Percentiles rank a stretch among this genome's conserved stretches.
Evolutionary conservation across 2,329 filamentous ascomycete species (phyloP).

Genomic region (Cryphonectria carpinicola): DNA sequence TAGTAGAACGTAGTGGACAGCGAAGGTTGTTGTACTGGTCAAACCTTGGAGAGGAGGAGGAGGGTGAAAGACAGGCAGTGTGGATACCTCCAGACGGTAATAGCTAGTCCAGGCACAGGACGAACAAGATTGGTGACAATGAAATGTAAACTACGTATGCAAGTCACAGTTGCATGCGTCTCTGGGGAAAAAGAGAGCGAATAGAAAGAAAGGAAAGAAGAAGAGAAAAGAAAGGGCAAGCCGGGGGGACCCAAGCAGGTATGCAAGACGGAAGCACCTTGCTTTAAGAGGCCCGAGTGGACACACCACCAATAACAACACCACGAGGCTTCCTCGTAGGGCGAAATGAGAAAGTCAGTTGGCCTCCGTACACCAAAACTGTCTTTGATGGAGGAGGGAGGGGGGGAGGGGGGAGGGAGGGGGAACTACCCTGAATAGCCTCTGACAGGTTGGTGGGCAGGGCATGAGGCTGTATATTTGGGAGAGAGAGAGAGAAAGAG

Average conservation of each 20-base stretch:
- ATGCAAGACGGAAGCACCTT: conserved; percentile 15
- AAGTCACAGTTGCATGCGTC: conserved; percentile 26
- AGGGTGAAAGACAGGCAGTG: conserved; percentile 3
- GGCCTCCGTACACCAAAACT: conserved; percentile 12
- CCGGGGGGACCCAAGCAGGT: conserved; percentile 16
- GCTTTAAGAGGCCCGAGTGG: conserved; percentile 27
- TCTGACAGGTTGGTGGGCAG: conserved; percentile 12
- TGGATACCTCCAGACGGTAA: conserved; percentile 14
- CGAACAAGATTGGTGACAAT: conserved; percentile 16
- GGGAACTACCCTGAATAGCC: conserved; percentile 3
- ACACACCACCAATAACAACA: conserved; percentile 6
- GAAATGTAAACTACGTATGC: conserved; percentile 15
- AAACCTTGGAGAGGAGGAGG: neutral
- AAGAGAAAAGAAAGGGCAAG: conserved; percentile 9
- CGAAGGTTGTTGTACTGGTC: neutral
- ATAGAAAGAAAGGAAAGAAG: conserved; percentile 21
- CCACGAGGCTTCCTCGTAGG: conserved; percentile 21
- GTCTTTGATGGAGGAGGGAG: neutral
- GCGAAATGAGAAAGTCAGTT: conserved; percentile 5
- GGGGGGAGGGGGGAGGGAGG: no score
- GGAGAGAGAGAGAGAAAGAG: neutral
- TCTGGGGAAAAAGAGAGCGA: conserved; percentile 17
- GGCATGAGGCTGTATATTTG: conserved; percentile 26
- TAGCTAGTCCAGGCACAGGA: conserved; percentile 20
- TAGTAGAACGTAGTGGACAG: neutral